These are phyloP conservation scores for Colletotrichum musae DNA, from an alignment of 2,329 filamentous ascomycete genomes.

Conservation along the genomic window DNA sequence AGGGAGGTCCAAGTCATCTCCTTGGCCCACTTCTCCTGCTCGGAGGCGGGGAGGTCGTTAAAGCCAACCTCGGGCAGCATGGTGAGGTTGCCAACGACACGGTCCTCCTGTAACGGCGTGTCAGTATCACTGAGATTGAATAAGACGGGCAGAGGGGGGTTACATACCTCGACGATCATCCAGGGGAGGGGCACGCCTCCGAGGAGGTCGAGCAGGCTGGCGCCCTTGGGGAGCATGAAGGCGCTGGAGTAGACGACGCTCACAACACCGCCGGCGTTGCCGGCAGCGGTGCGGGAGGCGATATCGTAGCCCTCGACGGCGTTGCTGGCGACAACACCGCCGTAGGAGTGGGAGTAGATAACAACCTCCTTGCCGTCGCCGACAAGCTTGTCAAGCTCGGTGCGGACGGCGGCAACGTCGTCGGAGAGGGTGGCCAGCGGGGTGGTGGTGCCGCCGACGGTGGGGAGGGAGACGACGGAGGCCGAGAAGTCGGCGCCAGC, in stretches of 20 bases:
- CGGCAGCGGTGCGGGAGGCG: constrained; percentile 48
- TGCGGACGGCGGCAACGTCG: constrained; percentile 52
- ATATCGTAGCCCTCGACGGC: constrained; percentile 55
- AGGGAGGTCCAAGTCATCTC: constrained; percentile 40
- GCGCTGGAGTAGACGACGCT: constrained; percentile 53
- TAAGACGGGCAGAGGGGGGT: background rate
- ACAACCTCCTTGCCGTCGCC: constrained; percentile 57
- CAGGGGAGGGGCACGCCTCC: constrained; percentile 46
- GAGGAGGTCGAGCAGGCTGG: constrained; percentile 46
- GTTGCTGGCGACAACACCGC: constrained; percentile 56
- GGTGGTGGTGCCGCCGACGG: constrained; percentile 49
- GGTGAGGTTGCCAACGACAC: constrained; percentile 31
- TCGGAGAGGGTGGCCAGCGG: constrained; percentile 45
- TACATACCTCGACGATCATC: constrained; percentile 47
- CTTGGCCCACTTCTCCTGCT: constrained; percentile 35
- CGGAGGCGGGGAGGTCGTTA: constrained; percentile 35
- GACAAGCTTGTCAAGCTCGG: constrained; percentile 46
- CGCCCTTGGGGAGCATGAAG: constrained; percentile 49
- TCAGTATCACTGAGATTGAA: background rate
- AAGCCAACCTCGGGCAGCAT: constrained; percentile 39
- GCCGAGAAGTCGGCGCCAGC: constrained; percentile 44
- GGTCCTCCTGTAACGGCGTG: constrained; percentile 19
- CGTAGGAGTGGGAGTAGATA: constrained; percentile 60
- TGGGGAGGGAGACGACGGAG: constrained; percentile 50
- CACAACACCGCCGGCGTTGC: constrained; percentile 55